These are phyloP conservation scores for Podaxis sp. DNA, from an alignment of 768 basidiomycete species.

Conservation along the genomic window DNA sequence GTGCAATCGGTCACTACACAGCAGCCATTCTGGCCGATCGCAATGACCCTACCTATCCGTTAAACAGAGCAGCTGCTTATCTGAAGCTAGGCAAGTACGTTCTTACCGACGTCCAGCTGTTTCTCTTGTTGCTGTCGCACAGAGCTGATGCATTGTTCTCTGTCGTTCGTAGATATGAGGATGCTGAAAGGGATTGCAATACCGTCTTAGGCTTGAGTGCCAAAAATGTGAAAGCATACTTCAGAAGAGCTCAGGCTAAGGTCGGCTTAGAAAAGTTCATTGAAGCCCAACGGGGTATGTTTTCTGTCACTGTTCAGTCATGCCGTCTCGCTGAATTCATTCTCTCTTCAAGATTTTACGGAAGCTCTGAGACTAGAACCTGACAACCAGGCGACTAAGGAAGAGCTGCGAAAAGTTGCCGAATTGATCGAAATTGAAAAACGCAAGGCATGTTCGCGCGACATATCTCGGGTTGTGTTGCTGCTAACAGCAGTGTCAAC, in stretches of 20 bases:
- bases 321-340: background rate
- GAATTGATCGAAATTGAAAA: slow-evolving; percentile 37
- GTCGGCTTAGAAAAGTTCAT: slow-evolving; percentile 49
- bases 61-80: slow-evolving; percentile 91
- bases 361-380: slow-evolving; percentile 63
- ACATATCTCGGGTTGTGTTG: background rate
- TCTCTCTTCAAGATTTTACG: slow-evolving; percentile 51
- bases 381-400: slow-evolving; percentile 57
- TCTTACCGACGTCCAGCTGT: slow-evolving; percentile 14
- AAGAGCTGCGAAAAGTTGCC: slow-evolving; percentile 58
- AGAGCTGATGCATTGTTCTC: slow-evolving; percentile 15
- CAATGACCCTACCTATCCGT: slow-evolving; percentile 71
- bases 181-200: slow-evolving; percentile 81
- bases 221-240: slow-evolving; percentile 77
- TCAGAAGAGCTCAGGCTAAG: slow-evolving; percentile 75
- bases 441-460: slow-evolving; percentile 29
- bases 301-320: background rate
- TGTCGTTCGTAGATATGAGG: slow-evolving; percentile 54
- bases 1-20: slow-evolving; percentile 86
- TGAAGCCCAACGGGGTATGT: slow-evolving; percentile 65
- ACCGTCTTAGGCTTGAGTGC: slow-evolving; percentile 54
- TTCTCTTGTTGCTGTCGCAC: background rate
- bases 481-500: background rate
- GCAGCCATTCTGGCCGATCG: slow-evolving; percentile 72
- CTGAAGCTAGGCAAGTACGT: slow-evolving; percentile 94